phyloP scores from a whole-genome alignment of 176 grass and related monocot genomes.

The Echinochloa phyllopogon region DNA sequence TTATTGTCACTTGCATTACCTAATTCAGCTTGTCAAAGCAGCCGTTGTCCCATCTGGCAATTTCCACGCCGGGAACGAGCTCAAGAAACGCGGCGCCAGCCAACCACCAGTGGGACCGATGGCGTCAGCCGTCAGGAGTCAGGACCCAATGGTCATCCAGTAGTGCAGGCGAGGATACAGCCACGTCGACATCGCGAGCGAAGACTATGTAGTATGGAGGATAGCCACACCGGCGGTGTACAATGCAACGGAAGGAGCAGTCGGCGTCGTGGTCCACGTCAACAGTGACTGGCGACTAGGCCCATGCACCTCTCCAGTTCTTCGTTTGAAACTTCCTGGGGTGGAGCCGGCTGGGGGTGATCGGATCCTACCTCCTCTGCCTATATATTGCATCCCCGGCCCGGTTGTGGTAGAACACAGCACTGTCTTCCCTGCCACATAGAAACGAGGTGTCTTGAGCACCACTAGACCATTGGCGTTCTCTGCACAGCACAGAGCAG shows the following conservation, averaged over 20 bases:
- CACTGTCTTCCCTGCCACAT: conserved; percentile 6
- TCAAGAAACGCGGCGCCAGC: conserved; percentile 12
- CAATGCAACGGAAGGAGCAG: conserved; percentile 1
- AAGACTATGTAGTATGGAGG: not conserved
- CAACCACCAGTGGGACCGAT: not conserved
- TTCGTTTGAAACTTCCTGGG: not conserved
- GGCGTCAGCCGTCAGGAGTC: not conserved
- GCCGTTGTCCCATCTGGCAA: conserved; percentile 18
- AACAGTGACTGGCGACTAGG: not conserved
- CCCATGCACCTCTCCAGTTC: not conserved
- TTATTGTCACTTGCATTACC: not conserved
- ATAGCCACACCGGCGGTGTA: conserved; percentile 5
- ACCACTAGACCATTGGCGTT: conserved; percentile 14
- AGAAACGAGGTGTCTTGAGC: conserved; percentile 22
- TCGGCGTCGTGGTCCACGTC: not conserved
- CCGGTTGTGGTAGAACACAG: not conserved
- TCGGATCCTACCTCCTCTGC: not conserved
- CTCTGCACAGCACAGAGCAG: not conserved
- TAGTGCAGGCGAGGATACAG: not conserved
- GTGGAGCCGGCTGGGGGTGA: not conserved
- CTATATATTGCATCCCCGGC: conserved; percentile 42
- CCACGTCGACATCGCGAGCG: not conserved
- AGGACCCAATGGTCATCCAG: not conserved
- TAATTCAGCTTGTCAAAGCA: conserved; percentile 40
- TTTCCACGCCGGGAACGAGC: not conserved